Percentiles rank a stretch among this genome's conserved stretches.
Evolutionary conservation across 2,329 filamentous ascomycete genomes (phyloP).

Genomic region (Calonectria ilicicola): DNA sequence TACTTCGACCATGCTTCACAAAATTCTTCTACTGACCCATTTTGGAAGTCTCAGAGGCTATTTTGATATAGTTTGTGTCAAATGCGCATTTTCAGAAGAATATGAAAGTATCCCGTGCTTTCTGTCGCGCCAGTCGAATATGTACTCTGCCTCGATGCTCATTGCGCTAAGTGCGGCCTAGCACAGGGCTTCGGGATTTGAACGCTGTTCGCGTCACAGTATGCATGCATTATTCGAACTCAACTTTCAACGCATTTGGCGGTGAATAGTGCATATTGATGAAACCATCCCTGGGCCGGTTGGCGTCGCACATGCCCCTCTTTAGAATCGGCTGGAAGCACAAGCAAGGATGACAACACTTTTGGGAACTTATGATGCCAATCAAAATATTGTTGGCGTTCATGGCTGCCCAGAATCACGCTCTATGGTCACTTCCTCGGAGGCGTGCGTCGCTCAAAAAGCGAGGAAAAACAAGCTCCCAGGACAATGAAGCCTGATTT

Average conservation of each 20-base stretch:
- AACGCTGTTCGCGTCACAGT: not conserved
- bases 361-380: not conserved
- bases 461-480: not conserved
- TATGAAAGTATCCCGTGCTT: not conserved
- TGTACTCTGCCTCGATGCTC: not conserved
- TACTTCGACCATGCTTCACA: not conserved
- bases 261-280: conserved; percentile 1
- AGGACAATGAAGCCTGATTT: not conserved
- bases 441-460: not conserved
- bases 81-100: too few species aligned
- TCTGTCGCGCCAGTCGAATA: not conserved
- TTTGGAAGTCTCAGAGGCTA: not conserved
- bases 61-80: not conserved
- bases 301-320: not conserved
- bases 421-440: not conserved
- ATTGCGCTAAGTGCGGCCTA: not conserved
- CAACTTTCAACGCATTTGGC: not conserved
- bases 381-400: not conserved
- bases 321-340: not conserved
- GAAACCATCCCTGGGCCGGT: not conserved
- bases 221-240: not conserved
- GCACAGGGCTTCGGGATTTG: not conserved
- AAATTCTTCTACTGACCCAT: not conserved
- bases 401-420: not conserved
- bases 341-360: not conserved